Evolutionary conservation across 495 filamentous ascomycete genomes (phyloP).

Genomic region (Parachaetomium inaequale): DNA sequence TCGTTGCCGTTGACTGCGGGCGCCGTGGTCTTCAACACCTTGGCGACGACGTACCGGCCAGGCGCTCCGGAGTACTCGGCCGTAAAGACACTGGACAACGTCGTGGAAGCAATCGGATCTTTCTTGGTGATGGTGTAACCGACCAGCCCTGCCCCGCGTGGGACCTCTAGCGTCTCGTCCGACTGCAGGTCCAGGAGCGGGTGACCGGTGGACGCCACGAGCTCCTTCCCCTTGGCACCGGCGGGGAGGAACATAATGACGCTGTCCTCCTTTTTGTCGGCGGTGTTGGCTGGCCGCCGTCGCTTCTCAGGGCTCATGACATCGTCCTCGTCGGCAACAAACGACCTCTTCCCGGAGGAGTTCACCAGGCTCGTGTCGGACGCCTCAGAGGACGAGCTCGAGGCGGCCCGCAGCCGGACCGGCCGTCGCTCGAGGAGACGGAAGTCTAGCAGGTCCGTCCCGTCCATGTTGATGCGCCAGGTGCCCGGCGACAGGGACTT

Average conservation of each 20-base stretch:
- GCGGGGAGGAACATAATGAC: conserved; percentile 48
- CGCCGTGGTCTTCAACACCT: conserved; percentile 44
- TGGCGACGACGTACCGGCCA: conserved; percentile 46
- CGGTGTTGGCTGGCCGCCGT: conserved; percentile 31
- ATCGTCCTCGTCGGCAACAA: conserved; percentile 37
- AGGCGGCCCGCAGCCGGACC: conserved; percentile 29
- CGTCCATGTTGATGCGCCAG: conserved; percentile 45
- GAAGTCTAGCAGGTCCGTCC: conserved; percentile 46
- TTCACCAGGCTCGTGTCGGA: conserved; percentile 23
- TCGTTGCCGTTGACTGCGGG: conserved; percentile 1
- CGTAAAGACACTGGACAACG: conserved; percentile 48
- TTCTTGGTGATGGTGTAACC: conserved; percentile 45
- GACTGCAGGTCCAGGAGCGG: conserved; percentile 43
- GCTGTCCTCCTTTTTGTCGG: conserved; percentile 35
- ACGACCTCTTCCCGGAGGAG: conserved; percentile 43
- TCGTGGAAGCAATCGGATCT: conserved; percentile 44
- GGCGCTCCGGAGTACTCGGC: conserved; percentile 44
- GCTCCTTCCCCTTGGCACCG: conserved; percentile 41
- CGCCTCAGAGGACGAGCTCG: conserved; percentile 21
- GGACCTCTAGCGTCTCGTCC: conserved; percentile 41
- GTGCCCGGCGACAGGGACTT: conserved; percentile 45
- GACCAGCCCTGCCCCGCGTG: conserved; percentile 42
- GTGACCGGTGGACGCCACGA: conserved; percentile 42
- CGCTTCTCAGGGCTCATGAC: conserved; percentile 35
- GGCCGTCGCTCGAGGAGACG: conserved; percentile 47